A percentile compares a stretch with the other conserved stretches of the same genome.
These are phyloP conservation scores for Porcisia hertigi DNA, from an alignment of 208 protist species.

Conservation along the genomic window DNA sequence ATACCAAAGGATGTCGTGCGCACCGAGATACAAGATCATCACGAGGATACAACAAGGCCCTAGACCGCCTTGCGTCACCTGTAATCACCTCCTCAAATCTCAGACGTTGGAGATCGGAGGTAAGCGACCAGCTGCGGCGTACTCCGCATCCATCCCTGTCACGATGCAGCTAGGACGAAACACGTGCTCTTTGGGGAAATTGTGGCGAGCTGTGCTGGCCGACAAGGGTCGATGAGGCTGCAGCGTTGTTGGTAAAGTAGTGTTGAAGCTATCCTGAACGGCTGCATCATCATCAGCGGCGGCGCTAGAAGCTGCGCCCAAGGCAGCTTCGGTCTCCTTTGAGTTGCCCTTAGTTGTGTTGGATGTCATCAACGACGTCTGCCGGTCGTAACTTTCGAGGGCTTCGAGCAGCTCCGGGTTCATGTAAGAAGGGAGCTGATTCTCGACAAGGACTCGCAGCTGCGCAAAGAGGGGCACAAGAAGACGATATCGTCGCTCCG, in stretches of 20 bases:
- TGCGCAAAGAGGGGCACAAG: constrained; percentile 70
- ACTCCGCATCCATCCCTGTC: constrained; percentile 5
- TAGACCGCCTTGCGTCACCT: neutral
- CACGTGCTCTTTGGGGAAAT: constrained; percentile 8
- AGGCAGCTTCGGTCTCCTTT: neutral
- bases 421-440: constrained; percentile 39
- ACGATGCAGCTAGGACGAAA: constrained; percentile 13
- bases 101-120: constrained; percentile 19
- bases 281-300: constrained; percentile 2
- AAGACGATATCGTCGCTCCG: constrained; percentile 51
- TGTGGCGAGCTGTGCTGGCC: neutral
- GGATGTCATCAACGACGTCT: constrained; percentile 23
- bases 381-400: constrained; percentile 60
- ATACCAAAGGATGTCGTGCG: neutral
- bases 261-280: neutral
- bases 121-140: constrained; percentile 5
- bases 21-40: neutral
- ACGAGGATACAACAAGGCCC: neutral
- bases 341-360: neutral
- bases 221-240: constrained; percentile 14
- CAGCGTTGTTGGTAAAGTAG: constrained; percentile 15
- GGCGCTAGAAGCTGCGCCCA: neutral
- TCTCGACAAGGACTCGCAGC: constrained; percentile 64
- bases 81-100: neutral
- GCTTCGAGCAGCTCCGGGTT: constrained; percentile 43